These are phyloP conservation scores for Citrus trifoliata DNA, from an alignment of 345 rosid species.

Conservation along the genomic window DNA sequence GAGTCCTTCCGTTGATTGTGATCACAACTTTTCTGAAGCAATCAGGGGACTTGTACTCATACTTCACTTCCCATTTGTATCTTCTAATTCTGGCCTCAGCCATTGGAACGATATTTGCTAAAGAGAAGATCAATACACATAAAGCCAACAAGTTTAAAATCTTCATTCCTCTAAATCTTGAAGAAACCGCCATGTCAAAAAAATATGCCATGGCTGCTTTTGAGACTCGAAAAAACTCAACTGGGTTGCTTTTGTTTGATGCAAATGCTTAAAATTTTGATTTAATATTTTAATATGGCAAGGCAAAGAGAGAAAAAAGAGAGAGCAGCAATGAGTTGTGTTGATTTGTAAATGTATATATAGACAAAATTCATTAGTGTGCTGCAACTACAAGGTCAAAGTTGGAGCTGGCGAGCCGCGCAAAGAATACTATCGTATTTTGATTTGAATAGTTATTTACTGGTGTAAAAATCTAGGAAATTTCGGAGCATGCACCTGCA, in stretches of 20 bases:
- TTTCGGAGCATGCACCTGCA: neutral
- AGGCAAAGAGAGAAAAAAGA: no score
- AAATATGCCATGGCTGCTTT: neutral
- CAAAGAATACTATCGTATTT: neutral
- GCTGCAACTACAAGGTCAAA: neutral
- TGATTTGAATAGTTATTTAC: neutral
- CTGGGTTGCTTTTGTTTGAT: neutral
- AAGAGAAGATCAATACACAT: neutral
- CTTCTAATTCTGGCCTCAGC: conserved; percentile 39
- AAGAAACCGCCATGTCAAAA: neutral
- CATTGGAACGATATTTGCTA: neutral
- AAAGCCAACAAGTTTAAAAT: neutral
- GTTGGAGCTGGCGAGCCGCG: neutral
- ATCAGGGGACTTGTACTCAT: conserved; percentile 61
- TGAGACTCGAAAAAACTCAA: neutral
- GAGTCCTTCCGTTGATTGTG: conserved; percentile 56
- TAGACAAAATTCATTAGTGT: neutral
- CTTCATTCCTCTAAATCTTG: neutral
- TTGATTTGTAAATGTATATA: neutral
- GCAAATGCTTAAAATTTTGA: neutral
- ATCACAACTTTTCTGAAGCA: conserved; percentile 61
- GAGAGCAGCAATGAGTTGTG: neutral
- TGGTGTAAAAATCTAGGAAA: neutral
- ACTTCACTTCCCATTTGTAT: conserved; percentile 65
- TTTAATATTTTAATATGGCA: no score